These are phyloP conservation scores for Amyloporia xantha DNA, from an alignment of 768 basidiomycete species.

Conservation along the genomic window DNA sequence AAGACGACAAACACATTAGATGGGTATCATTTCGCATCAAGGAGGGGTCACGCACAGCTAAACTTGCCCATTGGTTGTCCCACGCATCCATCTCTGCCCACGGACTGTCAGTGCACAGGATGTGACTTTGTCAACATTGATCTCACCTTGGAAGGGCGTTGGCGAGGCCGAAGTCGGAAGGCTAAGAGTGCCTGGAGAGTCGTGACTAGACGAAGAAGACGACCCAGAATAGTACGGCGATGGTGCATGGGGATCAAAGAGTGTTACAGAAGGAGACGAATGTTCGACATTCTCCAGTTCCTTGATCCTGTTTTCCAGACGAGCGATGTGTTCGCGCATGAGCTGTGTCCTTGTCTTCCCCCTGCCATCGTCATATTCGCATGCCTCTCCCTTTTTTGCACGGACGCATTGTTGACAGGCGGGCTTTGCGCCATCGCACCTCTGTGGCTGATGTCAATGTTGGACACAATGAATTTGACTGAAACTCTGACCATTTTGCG, in stretches of 20 bases:
- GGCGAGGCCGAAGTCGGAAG: constrained; percentile 29
- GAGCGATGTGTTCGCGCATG: constrained; percentile 68
- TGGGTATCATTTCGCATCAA: not conserved
- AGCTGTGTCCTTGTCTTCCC: constrained; percentile 78
- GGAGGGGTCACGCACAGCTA: constrained; percentile 12
- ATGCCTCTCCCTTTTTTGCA: constrained; percentile 68
- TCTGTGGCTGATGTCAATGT: constrained; percentile 31
- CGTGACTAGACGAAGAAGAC: constrained; percentile 28
- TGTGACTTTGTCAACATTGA: not conserved
- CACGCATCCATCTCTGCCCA: constrained; percentile 18
- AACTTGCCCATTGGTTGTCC: constrained; percentile 19
- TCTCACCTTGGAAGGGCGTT: constrained; percentile 27
- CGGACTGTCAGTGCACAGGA: constrained; percentile 10
- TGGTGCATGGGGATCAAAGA: constrained; percentile 60
- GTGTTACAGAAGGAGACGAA: constrained; percentile 55
- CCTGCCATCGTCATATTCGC: constrained; percentile 82
- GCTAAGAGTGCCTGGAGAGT: constrained; percentile 25
- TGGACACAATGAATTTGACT: not conserved
- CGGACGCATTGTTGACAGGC: constrained; percentile 73
- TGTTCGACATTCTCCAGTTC: constrained; percentile 76
- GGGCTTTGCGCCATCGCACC: constrained; percentile 73
- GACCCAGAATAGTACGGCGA: constrained; percentile 24
- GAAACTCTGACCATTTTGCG: constrained; percentile 39
- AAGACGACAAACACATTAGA: not conserved
- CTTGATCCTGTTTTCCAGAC: constrained; percentile 62